Evolutionary conservation across 129 eudicot genomes (phyloP).

Genomic region (Erigeron canadensis): DNA sequence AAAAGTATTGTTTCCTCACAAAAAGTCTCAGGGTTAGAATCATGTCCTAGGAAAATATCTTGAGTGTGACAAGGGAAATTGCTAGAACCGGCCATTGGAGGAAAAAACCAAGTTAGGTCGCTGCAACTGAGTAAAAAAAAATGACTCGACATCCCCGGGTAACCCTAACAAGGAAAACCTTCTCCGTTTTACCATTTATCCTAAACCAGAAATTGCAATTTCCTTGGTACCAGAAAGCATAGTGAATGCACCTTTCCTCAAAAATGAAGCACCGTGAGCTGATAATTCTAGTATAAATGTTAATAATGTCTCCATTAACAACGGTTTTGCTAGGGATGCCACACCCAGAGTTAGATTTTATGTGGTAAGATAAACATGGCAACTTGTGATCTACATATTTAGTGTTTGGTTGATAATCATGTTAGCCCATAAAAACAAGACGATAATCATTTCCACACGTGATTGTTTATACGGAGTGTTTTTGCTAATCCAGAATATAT

Average conservation of each 20-base stretch:
- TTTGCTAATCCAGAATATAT: constrained; percentile 23
- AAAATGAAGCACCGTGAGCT: not conserved
- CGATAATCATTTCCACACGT: constrained; percentile 14
- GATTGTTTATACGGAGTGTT: constrained; percentile 21
- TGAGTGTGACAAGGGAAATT: no score
- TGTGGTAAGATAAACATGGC: constrained; percentile 27
- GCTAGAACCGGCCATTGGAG: no score
- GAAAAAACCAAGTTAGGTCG: no score
- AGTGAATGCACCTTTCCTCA: not conserved
- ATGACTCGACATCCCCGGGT: no score
- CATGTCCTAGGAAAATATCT: no score
- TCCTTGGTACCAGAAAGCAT: not conserved
- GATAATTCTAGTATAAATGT: not conserved
- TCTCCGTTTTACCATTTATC: not conserved
- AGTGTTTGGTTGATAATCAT: constrained; percentile 27
- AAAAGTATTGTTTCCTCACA: no score
- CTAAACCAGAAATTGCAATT: not conserved
- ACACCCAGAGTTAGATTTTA: constrained; percentile 25
- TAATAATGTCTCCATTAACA: not conserved
- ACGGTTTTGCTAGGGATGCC: constrained; percentile 16
- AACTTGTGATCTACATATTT: constrained; percentile 27
- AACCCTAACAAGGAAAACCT: no score
- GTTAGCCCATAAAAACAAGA: constrained; percentile 17
- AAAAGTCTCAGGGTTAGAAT: no score
- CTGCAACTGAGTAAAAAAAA: no score